Percentiles rank a stretch among this genome's conserved stretches.
Conservation (phyloP, 2,329 filamentous ascomycete species). For the Fusarium sp. region DNA sequence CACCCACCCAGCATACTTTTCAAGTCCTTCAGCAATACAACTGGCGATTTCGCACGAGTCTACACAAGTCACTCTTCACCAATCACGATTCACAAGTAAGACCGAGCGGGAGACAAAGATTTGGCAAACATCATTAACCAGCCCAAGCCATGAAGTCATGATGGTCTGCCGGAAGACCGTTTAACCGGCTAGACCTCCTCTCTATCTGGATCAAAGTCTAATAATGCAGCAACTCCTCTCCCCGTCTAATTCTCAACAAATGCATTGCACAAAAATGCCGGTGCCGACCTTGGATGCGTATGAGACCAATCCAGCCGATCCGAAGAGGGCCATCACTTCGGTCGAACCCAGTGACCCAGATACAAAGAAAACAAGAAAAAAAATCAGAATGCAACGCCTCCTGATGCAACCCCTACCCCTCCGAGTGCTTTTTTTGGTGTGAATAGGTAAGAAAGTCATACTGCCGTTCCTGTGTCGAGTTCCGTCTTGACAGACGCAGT, state of each 20-base stretch:
- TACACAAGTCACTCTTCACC: neutral
- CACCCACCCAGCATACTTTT: neutral
- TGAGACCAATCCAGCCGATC: constrained; percentile 41
- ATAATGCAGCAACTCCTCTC: constrained; percentile 54
- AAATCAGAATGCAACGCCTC: constrained; percentile 53
- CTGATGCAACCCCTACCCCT: constrained; percentile 53
- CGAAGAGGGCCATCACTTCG: constrained; percentile 32
- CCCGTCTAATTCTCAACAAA: constrained; percentile 53
- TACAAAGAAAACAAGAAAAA: constrained; percentile 46
- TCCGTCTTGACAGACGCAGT: constrained; percentile 58
- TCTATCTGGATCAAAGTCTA: constrained; percentile 57
- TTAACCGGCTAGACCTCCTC: constrained; percentile 45
- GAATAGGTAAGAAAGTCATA: constrained; percentile 46
- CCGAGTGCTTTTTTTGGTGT: constrained; percentile 46
- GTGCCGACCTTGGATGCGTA: constrained; percentile 48
- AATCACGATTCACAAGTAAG: constrained; percentile 29
- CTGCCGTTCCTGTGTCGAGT: constrained; percentile 48
- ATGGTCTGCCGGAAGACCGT: constrained; percentile 47
- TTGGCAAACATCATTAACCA: constrained; percentile 51
- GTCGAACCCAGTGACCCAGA: constrained; percentile 39
- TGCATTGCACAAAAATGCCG: constrained; percentile 50
- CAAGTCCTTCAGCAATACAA: neutral
- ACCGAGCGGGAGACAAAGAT: neutral
- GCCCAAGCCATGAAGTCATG: constrained; percentile 52
- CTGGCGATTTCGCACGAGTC: neutral